These are phyloP conservation scores for Lasiosphaeria hispida DNA, from an alignment of 495 filamentous ascomycete genomes.

Conservation along the genomic window DNA sequence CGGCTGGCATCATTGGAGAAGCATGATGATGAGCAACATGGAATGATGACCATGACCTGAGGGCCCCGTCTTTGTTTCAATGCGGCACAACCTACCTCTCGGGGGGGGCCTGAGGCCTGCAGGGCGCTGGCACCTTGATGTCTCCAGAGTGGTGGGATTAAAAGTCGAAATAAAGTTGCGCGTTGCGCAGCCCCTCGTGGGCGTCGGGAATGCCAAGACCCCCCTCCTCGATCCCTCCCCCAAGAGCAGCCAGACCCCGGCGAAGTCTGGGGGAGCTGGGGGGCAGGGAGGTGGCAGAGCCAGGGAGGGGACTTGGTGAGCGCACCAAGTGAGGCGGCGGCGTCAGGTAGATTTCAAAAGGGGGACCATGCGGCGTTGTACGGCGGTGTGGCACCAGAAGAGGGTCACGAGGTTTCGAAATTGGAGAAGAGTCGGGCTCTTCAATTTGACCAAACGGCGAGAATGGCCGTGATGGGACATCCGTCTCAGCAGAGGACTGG, in stretches of 20 bases:
- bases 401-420: constrained; percentile 32
- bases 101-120: neutral
- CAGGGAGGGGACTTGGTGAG: neutral
- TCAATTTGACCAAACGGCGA: constrained; percentile 18
- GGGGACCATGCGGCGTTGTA: constrained; percentile 13
- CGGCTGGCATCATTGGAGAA: neutral
- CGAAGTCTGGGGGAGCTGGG: neutral
- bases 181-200: constrained; percentile 12
- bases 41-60: neutral
- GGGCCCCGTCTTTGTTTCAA: neutral
- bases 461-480: constrained; percentile 7
- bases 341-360: neutral
- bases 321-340: neutral
- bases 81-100: constrained; percentile 2
- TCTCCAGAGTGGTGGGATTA: constrained; percentile 7
- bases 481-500: constrained; percentile 5
- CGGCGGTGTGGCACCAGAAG: constrained; percentile 32
- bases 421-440: constrained; percentile 13
- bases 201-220: constrained; percentile 15
- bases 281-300: neutral
- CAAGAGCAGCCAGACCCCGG: neutral
- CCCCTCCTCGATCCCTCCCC: neutral
- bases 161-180: constrained; percentile 23
- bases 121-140: constrained; percentile 7
- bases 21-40: constrained; percentile 7